Conservation (phyloP, 345 rosid species). For the Chamaenerion angustifolium region DNA sequence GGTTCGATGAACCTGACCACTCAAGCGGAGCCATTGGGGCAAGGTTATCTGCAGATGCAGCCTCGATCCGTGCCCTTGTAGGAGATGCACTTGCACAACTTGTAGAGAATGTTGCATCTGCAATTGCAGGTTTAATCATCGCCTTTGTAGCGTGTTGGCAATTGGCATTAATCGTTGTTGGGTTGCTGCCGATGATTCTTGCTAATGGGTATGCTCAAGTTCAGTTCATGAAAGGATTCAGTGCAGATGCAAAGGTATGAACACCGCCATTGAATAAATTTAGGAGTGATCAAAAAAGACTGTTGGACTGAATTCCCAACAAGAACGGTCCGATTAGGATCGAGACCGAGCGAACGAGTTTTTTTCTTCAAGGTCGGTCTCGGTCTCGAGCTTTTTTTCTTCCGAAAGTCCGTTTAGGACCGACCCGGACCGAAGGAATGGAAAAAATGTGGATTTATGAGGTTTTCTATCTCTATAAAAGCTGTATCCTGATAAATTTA, state of each 20-base stretch:
- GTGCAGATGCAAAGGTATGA: slow-evolving; percentile 64
- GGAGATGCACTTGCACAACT: slow-evolving; percentile 62
- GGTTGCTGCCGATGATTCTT: slow-evolving; percentile 47
- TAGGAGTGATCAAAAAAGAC: no score
- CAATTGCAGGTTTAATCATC: slow-evolving; percentile 47
- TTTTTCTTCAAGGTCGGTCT: no score
- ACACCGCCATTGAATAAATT: no score
- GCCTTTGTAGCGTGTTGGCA: slow-evolving; percentile 66
- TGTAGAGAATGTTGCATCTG: slow-evolving; percentile 49
- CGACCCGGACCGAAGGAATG: no score
- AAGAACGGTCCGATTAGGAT: no score
- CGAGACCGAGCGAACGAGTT: no score
- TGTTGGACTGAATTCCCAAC: no score
- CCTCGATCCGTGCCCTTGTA: slow-evolving; percentile 47
- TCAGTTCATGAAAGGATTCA: slow-evolving; percentile 68
- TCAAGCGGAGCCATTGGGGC: slow-evolving; percentile 78
- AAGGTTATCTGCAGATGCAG: slow-evolving; percentile 83
- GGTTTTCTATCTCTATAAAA: no score
- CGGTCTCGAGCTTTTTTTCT: no score
- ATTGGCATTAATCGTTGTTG: slow-evolving; percentile 47
- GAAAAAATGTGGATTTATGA: no score
- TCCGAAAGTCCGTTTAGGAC: no score
- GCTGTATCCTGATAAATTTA: no score
- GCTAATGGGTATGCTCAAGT: slow-evolving; percentile 44
- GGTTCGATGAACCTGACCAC: slow-evolving; percentile 69